These are phyloP conservation scores for Piloderma croceum DNA, from an alignment of 768 basidiomycete genomes.

Conservation along the genomic window DNA sequence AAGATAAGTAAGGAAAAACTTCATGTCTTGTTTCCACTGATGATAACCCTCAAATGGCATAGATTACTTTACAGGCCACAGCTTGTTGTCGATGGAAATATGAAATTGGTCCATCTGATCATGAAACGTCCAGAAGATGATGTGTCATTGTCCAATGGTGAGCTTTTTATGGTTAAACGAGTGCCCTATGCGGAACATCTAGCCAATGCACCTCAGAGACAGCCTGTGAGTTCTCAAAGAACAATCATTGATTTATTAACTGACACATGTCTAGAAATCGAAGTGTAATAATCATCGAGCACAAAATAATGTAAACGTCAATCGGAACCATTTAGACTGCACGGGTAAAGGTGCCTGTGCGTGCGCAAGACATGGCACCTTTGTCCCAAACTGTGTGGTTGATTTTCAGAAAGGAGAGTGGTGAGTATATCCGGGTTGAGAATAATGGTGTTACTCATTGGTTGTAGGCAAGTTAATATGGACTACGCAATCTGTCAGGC, in stretches of 20 bases:
- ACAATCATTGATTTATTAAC: no score
- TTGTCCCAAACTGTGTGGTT: constrained; percentile 13
- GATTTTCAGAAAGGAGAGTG: constrained; percentile 22
- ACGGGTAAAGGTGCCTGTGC: constrained; percentile 13
- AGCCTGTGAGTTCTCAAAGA: background rate
- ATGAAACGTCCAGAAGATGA: constrained; percentile 12
- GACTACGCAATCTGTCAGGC: constrained; percentile 19
- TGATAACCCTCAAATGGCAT: background rate
- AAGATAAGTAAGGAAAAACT: constrained; percentile 2
- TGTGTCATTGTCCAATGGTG: constrained; percentile 13
- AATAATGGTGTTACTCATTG: background rate
- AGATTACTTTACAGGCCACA: constrained; percentile 11
- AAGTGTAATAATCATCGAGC: no score
- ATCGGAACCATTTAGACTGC: no score
- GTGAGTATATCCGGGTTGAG: constrained; percentile 3
- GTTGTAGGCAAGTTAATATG: constrained; percentile 16
- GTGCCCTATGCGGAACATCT: background rate
- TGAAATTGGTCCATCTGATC: constrained; percentile 17
- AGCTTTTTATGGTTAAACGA: background rate
- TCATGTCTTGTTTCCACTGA: background rate
- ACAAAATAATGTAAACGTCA: no score
- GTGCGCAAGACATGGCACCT: constrained; percentile 19
- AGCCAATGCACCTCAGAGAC: background rate
- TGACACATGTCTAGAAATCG: no score
- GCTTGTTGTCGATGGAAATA: constrained; percentile 21